A percentile compares a stretch with the other conserved stretches of the same genome.
Evolutionary conservation across 768 basidiomycete species (phyloP).

Genomic region (Pilatotrama ljubarskyi): DNA sequence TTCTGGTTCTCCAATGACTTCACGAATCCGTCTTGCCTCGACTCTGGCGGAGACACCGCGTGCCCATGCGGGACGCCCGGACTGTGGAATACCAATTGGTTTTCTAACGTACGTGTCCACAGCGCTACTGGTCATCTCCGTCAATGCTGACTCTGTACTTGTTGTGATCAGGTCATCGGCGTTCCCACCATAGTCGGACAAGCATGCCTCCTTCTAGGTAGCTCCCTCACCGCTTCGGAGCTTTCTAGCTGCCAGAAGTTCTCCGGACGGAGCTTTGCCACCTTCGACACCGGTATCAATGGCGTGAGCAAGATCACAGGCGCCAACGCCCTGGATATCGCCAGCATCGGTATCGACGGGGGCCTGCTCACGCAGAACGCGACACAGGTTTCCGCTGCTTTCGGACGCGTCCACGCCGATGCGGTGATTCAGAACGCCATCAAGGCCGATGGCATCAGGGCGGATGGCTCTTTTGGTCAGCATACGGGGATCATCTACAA

Average conservation of each 20-base stretch:
- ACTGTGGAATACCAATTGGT: constrained; percentile 66
- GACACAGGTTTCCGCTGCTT: constrained; percentile 51
- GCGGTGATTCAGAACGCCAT: constrained; percentile 46
- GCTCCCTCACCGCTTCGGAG: constrained; percentile 45
- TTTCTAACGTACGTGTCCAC: constrained; percentile 45
- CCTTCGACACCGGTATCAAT: constrained; percentile 43
- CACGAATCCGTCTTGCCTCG: constrained; percentile 51
- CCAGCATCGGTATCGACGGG: constrained; percentile 58
- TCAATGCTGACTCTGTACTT: not conserved
- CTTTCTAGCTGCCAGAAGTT: constrained; percentile 49
- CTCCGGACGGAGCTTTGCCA: constrained; percentile 50
- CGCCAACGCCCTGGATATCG: constrained; percentile 62
- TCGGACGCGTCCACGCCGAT: constrained; percentile 49
- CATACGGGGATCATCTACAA: constrained; percentile 67
- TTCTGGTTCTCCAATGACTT: constrained; percentile 66
- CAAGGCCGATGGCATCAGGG: constrained; percentile 57
- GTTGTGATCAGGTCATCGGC: constrained; percentile 48
- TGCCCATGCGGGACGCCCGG: constrained; percentile 59
- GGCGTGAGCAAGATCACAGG: constrained; percentile 50
- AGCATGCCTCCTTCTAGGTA: constrained; percentile 55
- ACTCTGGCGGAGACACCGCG: constrained; percentile 48
- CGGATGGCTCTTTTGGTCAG: constrained; percentile 42
- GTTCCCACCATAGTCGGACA: constrained; percentile 56
- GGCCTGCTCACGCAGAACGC: constrained; percentile 42
- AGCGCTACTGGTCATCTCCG: not conserved